Evolutionary conservation across 495 filamentous ascomycete species (phyloP).

Genomic region (Neurospora sp.): DNA sequence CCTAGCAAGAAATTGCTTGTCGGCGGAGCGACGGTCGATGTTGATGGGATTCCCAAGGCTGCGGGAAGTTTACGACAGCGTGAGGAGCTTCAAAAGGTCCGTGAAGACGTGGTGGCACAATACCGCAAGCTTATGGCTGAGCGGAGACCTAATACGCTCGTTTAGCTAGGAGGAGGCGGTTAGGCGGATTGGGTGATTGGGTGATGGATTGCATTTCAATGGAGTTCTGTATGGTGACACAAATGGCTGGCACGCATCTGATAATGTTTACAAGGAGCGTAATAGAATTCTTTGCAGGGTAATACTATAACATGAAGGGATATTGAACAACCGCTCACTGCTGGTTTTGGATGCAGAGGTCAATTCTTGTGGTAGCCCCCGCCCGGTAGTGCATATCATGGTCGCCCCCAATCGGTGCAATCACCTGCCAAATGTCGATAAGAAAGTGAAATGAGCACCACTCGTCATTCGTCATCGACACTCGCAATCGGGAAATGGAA

Average conservation of each 20-base stretch:
- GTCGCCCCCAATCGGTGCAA: background rate
- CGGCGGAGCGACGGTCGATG: conserved; percentile 58
- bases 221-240: background rate
- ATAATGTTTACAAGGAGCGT: background rate
- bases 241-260: background rate
- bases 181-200: background rate
- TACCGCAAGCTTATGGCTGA: conserved; percentile 74
- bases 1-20: conserved; percentile 64
- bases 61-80: conserved; percentile 71
- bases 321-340: background rate
- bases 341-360: background rate
- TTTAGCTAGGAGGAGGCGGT: background rate
- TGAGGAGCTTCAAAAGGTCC: conserved; percentile 68
- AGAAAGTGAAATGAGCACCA: background rate
- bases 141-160: conserved; percentile 32
- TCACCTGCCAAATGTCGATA: background rate
- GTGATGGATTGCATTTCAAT: background rate
- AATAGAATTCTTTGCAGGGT: background rate
- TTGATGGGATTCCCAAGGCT: conserved; percentile 62
- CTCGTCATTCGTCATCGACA: background rate
- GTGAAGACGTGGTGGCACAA: conserved; percentile 67
- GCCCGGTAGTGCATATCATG: background rate
- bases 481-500: background rate
- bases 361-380: background rate
- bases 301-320: background rate